phyloP scores from a whole-genome alignment of 2,329 filamentous ascomycete genomes.

The Didymella sp. region DNA sequence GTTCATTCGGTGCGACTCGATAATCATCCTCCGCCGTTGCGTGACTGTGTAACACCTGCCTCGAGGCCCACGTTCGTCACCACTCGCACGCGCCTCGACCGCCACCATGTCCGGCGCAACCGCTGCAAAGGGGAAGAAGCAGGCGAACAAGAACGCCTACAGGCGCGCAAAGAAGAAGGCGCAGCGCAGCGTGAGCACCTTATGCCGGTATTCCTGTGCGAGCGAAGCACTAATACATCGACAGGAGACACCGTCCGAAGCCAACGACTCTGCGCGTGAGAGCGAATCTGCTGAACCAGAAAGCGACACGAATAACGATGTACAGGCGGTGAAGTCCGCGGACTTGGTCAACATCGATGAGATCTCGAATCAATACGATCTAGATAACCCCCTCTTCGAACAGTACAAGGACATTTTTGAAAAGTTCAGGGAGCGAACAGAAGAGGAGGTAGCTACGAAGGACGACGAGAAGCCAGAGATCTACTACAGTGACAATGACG shows the following conservation, averaged over 20 bases:
- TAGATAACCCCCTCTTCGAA: slow-evolving; percentile 79
- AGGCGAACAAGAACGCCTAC: slow-evolving; percentile 93
- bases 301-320: slow-evolving; percentile 45
- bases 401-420: slow-evolving; percentile 84
- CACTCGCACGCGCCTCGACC: not conserved
- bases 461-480: slow-evolving; percentile 78
- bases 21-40: not conserved
- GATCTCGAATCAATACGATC: slow-evolving; percentile 60
- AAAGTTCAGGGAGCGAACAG: slow-evolving; percentile 68
- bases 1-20: not conserved
- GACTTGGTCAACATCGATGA: slow-evolving; percentile 43
- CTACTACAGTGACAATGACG: slow-evolving; percentile 82
- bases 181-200: slow-evolving; percentile 67
- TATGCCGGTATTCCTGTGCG: not conserved
- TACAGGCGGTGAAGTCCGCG: slow-evolving; percentile 55
- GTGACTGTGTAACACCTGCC: not conserved
- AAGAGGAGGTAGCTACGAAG: slow-evolving; percentile 64
- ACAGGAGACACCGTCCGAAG: slow-evolving; percentile 47
- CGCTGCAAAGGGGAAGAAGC: slow-evolving; percentile 53
- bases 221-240: slow-evolving; percentile 26
- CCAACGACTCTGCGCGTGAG: slow-evolving; percentile 44
- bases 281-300: slow-evolving; percentile 49
- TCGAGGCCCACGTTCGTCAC: not conserved
- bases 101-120: slow-evolving; percentile 40
- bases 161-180: slow-evolving; percentile 94